A percentile compares a stretch with the other conserved stretches of the same genome.
These are phyloP conservation scores for Coemansia sp. DNA, from an alignment of 192 early-diverging fungal species.

Conservation along the genomic window DNA sequence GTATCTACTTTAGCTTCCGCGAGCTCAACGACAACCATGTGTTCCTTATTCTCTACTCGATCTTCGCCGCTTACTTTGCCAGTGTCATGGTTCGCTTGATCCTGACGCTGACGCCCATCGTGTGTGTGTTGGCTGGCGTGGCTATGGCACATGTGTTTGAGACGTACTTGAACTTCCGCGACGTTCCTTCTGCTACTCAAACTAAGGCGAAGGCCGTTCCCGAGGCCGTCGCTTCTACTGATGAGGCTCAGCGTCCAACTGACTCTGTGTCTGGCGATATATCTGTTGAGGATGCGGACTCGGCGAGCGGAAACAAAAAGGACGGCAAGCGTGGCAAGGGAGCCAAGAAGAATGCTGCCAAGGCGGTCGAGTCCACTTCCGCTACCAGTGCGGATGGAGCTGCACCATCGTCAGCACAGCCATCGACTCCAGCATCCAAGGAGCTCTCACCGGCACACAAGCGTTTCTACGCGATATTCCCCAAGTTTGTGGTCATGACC, in stretches of 20 bases:
- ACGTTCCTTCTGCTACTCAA: background rate
- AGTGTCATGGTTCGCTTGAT: slow-evolving; percentile 99
- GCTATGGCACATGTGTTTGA: slow-evolving; percentile 87
- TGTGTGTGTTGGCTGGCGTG: slow-evolving; percentile 92
- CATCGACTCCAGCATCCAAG: background rate
- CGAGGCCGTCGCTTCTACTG: background rate
- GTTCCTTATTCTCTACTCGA: slow-evolving; percentile 95
- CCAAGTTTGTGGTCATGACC: slow-evolving; percentile 57
- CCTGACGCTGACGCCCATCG: slow-evolving; percentile 96
- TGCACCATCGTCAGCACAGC: background rate
- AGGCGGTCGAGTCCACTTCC: background rate
- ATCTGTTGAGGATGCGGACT: background rate
- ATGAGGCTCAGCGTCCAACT: background rate
- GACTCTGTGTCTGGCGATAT: background rate
- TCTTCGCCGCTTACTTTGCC: slow-evolving; percentile 99
- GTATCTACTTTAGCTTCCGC: slow-evolving; percentile 96
- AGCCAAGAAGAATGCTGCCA: slow-evolving; percentile 1
- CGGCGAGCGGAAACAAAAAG: slow-evolving; percentile 11
- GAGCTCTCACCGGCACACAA: slow-evolving; percentile 7
- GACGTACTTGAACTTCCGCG: slow-evolving; percentile 65
- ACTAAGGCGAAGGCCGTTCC: background rate
- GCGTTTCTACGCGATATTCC: slow-evolving; percentile 25
- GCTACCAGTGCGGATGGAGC: background rate
- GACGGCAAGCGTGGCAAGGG: slow-evolving; percentile 30
- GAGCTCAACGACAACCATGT: slow-evolving; percentile 96